Evolutionary conservation across 2,329 filamentous ascomycete species (phyloP), one percentile per base, ranked within the genome.

Genomic region (Ascochyta clinopodiicola): DNA sequence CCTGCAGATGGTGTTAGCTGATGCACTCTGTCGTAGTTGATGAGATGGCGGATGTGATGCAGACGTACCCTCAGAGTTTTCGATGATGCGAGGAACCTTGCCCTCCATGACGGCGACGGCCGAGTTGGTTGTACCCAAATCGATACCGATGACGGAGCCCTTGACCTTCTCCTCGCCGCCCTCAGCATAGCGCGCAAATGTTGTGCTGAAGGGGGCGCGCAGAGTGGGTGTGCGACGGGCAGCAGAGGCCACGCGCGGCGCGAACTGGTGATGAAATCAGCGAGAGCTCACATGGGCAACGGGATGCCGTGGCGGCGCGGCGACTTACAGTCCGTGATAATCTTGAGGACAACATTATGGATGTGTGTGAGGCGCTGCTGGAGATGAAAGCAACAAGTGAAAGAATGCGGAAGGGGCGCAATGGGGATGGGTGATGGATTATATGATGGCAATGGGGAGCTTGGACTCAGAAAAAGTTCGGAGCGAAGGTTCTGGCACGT

Each of bases 31-130:
- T 45, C 32, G 27, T 54, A 45, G 7, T 45, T 10, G 43, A 42
- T 52, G 37, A 34, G 25, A 54, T 39, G 29, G 12, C 29, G 12
- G 29, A 31, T 13, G 29, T 13, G 13, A 32, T 44, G 40, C 45
- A 48, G 34, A 60, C 61, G 44, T 81, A 92, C 92, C 93, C 84
- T 98, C 94, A 25, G 93, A 84, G 86, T 98, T 98, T 82, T 97
- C 94, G 78, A 98, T 98, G 78, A 98, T 98, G 81, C 89, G 92
- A 70, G 94, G 92, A 53, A 85, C 81, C 84, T 96, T 96, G 80
- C 94, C 95, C 85, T 98, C 94, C 93, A 98, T 96, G 65, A 98
- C 84, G 73, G 93, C 94, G 60, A 98, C 94, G 53, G 94, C 94
- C 59, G 94, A 97, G 87, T 98, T 98, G 72, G 94, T 98, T 76